Evolutionary conservation across 225 moss, liverwort and hornwort species (phyloP), one percentile per base, ranked within the genome.

Genomic region (Antitrichia curtipendula): DNA sequence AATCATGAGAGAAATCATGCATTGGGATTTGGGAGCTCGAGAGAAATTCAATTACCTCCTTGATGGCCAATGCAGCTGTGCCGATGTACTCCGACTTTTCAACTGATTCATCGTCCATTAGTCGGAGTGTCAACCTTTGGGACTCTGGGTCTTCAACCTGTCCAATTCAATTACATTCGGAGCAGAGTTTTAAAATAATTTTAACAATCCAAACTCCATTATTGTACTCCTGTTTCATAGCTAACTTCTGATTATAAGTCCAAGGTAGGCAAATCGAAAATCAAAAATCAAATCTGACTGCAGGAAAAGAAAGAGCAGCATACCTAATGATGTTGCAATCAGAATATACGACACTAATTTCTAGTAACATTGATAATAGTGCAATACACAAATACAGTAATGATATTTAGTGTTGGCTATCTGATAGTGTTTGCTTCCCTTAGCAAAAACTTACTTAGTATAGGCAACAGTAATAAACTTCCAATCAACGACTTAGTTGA

Each of bases 51-150:
- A 71, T n/a, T 88, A 77, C 97, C 83, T 95, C 81, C 9, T 85
- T 80, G 36, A 95, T 69, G 47, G 88, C 84, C 73, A 90, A 87
- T 31, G 87, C 87, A 71, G 65, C 91, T 4, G 95, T 88, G 59
- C 98, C 98, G 19, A 96, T 89, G n/a, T 94, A 95, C 60, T 98
- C 95, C 4, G 96, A 90, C 81, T 95, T 95, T 75, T 94, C 92
- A 41, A 98, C 9, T 16, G 90, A 53, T 84, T 98, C 96, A 36
- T 96, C 96, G 70, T 98, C 98, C 96, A 98, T 98, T 79, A 98
- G 86, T 71, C 96, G 88, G 5, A 98, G 85, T 78, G 94, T 94
- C 86, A 98, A 64, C 63, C 52, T 86, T 41, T 98, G 98, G 10
- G 57, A 21, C 20, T 92, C 90, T 27, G 88, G 83, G 78, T 97